These are phyloP conservation scores for Ambrosiella beaveri DNA, from an alignment of 2,329 filamentous ascomycete genomes.

Conservation along the genomic window DNA sequence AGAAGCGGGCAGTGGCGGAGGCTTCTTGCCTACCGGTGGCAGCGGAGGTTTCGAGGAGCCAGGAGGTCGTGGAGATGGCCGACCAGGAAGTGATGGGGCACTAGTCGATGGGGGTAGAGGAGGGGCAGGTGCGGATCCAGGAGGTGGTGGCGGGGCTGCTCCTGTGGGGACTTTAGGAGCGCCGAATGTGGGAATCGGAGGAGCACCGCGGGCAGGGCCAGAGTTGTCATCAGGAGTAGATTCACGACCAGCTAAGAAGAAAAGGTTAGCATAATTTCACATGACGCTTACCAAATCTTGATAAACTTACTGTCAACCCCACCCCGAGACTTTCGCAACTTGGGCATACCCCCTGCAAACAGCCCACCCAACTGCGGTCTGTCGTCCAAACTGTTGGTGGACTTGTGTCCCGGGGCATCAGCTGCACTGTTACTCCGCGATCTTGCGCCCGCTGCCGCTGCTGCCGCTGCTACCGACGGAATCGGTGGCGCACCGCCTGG, in stretches of 20 bases:
- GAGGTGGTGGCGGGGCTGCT: conserved; percentile 23
- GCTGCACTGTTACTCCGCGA: conserved; percentile 73
- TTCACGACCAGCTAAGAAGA: conserved; percentile 8
- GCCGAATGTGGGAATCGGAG: conserved; percentile 33
- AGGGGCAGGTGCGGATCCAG: conserved; percentile 46
- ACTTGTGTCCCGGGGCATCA: conserved; percentile 24
- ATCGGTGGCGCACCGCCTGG: conserved; percentile 65
- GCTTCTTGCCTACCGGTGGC: conserved; percentile 62
- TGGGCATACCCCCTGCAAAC: conserved; percentile 90
- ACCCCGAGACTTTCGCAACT: conserved; percentile 73
- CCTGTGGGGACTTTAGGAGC: conserved; percentile 43
- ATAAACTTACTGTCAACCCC: conserved; percentile 44
- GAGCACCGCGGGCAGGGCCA: conserved; percentile 16
- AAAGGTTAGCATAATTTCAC: background rate
- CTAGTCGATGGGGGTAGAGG: conserved; percentile 30
- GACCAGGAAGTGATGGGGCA: conserved; percentile 34
- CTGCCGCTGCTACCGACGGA: conserved; percentile 34
- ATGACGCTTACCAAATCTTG: background rate
- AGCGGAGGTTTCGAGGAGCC: conserved; percentile 52
- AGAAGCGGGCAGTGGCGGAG: conserved; percentile 36
- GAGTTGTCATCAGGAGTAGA: conserved; percentile 4
- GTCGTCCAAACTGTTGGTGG: conserved; percentile 27
- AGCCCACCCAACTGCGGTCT: conserved; percentile 73
- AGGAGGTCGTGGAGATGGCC: conserved; percentile 27
- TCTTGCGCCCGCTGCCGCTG: conserved; percentile 39